Evolutionary conservation across 352 stramenopile genomes (phyloP), one percentile per base, ranked within the genome.

Genomic region (Phytophthora citrophthora): DNA sequence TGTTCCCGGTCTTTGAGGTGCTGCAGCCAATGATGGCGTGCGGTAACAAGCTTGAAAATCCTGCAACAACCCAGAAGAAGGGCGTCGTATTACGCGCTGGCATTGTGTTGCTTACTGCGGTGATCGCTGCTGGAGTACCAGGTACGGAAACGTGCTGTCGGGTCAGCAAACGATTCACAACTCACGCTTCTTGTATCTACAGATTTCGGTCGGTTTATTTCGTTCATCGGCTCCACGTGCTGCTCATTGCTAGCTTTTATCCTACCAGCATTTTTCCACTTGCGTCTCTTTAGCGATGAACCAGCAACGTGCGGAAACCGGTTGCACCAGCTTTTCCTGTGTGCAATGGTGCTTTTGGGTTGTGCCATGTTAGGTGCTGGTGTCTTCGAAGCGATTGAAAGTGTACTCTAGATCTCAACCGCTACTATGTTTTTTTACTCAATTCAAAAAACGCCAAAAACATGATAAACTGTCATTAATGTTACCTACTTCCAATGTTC

Each of bases 151-250:
- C 39, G 13, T 45, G n/a, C 39, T n/a, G 12, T 32, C 29, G 7
- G 29, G 3, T 32, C 29, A 32, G 29, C 29, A 2, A 29, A 29
- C 26, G 29, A 32, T 32, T 32, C 26, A 4, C 26, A 29, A 4
- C 26, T 29, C 26, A 29, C 6, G 2, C 6, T 4, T 29, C 43
- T 54, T 13, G 20, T 26, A 26, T 27, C 45, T 44, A 15, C 51
- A 90, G 88, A 95, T 70, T 98, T 98, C 78, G 93, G 93, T 58
- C 76, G 79, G 29, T 98, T 97, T 79, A 91, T 97, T 46, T 86
- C 81, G 51, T 86, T 98, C 49, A 95, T 98, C 36, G 93, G 91
- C 12, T 89, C 87, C 9, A 96, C 86, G 31, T 97, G 94, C 62
- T 98, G 93, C 61, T 92, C 87, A 2, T 53, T 97, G 26, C 65